Evolutionary conservation across 805 yeast species (phyloP).

Genomic region (Ogataea paraovalis): DNA sequence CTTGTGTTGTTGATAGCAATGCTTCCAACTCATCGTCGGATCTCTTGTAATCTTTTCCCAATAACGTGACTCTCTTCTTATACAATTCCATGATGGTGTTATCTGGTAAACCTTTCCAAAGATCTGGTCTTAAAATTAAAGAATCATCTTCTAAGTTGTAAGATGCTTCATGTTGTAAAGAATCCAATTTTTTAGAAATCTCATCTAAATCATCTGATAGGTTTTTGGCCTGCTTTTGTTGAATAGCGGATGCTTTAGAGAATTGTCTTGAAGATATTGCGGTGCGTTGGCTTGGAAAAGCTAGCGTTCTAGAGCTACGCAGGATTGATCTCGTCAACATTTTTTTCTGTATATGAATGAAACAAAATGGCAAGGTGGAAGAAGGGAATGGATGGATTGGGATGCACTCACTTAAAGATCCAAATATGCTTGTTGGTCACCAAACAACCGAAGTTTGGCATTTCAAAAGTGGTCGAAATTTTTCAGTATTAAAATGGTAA

Average conservation of each 20-base stretch:
- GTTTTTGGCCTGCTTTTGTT: slow-evolving; percentile 1
- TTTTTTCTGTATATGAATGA: background rate
- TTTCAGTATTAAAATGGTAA: no score
- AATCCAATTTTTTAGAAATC: slow-evolving; percentile 12
- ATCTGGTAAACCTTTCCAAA: slow-evolving; percentile 68
- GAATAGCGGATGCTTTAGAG: background rate
- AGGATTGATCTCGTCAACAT: slow-evolving; percentile 1
- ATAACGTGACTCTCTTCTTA: slow-evolving; percentile 47
- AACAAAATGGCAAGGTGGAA: no score
- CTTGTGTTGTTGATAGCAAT: slow-evolving; percentile 40
- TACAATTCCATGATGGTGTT: slow-evolving; percentile 59
- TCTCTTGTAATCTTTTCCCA: slow-evolving; percentile 49
- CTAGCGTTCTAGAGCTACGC: background rate
- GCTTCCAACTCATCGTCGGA: slow-evolving; percentile 54
- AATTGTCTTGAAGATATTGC: background rate
- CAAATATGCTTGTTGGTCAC: no score
- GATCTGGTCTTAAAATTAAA: slow-evolving; percentile 57
- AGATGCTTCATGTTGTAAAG: slow-evolving; percentile 12
- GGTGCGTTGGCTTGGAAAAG: background rate
- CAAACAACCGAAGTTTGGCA: background rate
- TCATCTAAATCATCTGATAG: slow-evolving; percentile 2
- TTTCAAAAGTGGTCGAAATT: background rate
- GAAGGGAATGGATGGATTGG: no score
- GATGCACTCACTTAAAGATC: no score
- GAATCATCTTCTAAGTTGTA: slow-evolving; percentile 19